These are phyloP conservation scores for Lactifluus pinguis DNA, from an alignment of 768 basidiomycete genomes.

Conservation along the genomic window DNA sequence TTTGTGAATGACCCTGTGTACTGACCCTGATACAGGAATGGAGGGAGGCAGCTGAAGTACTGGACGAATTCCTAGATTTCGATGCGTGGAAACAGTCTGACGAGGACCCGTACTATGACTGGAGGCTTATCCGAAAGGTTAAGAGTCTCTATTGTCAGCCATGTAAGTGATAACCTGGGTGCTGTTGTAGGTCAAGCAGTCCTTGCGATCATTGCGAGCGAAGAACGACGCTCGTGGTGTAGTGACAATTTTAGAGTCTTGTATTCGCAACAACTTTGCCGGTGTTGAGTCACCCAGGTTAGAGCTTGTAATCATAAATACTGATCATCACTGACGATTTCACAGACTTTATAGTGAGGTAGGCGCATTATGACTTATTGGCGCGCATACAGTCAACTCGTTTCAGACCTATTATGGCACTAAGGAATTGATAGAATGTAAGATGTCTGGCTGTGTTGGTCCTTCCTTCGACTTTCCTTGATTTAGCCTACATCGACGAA, in stretches of 20 bases:
- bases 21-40: slow-evolving; percentile 51
- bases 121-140: slow-evolving; percentile 74
- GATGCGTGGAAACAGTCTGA: slow-evolving; percentile 85
- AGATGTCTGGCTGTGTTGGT: slow-evolving; percentile 20
- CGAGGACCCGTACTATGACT: slow-evolving; percentile 88
- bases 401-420: slow-evolving; percentile 83
- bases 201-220: slow-evolving; percentile 59
- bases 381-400: slow-evolving; percentile 1
- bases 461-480: not conserved
- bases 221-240: slow-evolving; percentile 78
- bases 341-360: slow-evolving; percentile 82
- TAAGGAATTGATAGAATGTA: slow-evolving; percentile 83
- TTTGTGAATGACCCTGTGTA: not conserved
- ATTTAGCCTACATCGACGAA: slow-evolving; percentile 68
- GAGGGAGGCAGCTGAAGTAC: slow-evolving; percentile 66
- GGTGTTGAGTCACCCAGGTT: slow-evolving; percentile 81
- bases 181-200: slow-evolving; percentile 53
- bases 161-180: not conserved
- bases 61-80: slow-evolving; percentile 81
- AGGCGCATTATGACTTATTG: slow-evolving; percentile 8
- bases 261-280: slow-evolving; percentile 86
- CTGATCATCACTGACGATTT: slow-evolving; percentile 11
- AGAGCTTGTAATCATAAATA: not conserved
- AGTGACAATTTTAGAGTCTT: slow-evolving; percentile 85
- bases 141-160: not conserved